Base-by-base conservation (phyloP, 208 protist species). In the Phytomonas francai region DNA sequence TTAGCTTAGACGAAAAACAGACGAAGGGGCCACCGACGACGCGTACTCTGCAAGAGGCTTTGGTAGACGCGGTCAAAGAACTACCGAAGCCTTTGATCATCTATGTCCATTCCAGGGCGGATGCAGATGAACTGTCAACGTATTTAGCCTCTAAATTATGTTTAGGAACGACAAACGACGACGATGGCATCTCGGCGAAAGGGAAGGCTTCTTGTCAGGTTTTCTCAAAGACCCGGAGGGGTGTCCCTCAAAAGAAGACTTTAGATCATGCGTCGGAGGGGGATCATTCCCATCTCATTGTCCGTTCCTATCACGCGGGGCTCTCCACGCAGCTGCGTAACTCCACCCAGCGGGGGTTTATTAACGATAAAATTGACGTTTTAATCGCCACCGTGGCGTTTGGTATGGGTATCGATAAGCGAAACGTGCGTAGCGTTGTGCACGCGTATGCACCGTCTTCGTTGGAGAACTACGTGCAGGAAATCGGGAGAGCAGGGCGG, bases 401-500 rank as follows among this genome's bases (percentile, higher is more conserved):
- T 79, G 97, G 97, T 28, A 98, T 99, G 96, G 98, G 96, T n/a
- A 98, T 99, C 60, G 96, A 99, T 76, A 99, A 99, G 76, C 71
- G 84, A 0, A 88, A 99, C 69, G 97, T 99, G 39, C 91, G 98
- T 42, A 97, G 87, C 73, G 96, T 99, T 3, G 78, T 99, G 49
- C 98, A 99, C 84, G 87, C 96, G 27, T 81, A 84, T 0, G 80
- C 98, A 7, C 97, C 98, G 0, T 93, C 97, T 60, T 98, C 89
- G 3, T 68, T 99, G 16, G 98, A 99, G 79, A 87, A 81, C 25
- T 99, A 99, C 76, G 96, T 98, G 63, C 98, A 99, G 77, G 97
- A 99, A 71, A 94, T 88, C 28, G 98, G 98, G 27, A 82, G 98
- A 28, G 97, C 96, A 1, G 97, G 98, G 11, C 82, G 98, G 63